Base-by-base conservation (phyloP, 495 filamentous ascomycete species). In the Neurospora sp. region DNA sequence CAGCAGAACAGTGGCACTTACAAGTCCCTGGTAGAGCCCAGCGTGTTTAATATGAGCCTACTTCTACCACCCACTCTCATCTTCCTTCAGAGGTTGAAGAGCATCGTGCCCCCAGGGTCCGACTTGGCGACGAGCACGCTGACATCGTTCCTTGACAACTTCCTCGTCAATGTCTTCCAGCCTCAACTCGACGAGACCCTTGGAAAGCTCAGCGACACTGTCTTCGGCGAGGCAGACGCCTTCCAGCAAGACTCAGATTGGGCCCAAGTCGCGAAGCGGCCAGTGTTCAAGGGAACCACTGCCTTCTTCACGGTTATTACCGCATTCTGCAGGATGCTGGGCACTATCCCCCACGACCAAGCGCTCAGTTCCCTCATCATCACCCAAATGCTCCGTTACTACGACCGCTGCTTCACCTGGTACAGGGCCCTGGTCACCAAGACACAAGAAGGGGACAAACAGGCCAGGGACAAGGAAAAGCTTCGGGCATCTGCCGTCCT, bases 61-160 rank as follows among this genome's bases (percentile, higher is more conserved):
- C 87, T 99, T 5, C 88, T 99, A 20, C 96, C 95, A 16, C 94
- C 95, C n/a, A 97, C 96, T 1, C 84, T 98, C 3, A 89, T 92
- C 11, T 99, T 99, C 82, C 87, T 99, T 14, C 93, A 96, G 77
- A 88, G 93, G 7, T 84, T 99, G 16, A 97, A 96, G 80, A 91
- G 90, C 70, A 95, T 98, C 70, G 96, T 99, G 1, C 96, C 96
- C 4, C 86, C 90, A 18, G 90, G 87, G 20, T 88, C 94, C 0
- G 94, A 96, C 74, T 91, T 98, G 75, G 90, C 91, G 8, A 91
- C 92, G 73, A 93, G 90, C 79, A 97, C 93, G 2, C 80, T 98
- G 69, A 98, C 96, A 2, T 94, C 93, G 31, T 99, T 99, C 83
- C 88, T 99, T 12, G 96, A 99, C 79, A 96, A 99, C 79, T 98